Evolutionary conservation across 2,329 filamentous ascomycete species (phyloP), one percentile per base, ranked within the genome.

Genomic region (Monosporascus sp.): DNA sequence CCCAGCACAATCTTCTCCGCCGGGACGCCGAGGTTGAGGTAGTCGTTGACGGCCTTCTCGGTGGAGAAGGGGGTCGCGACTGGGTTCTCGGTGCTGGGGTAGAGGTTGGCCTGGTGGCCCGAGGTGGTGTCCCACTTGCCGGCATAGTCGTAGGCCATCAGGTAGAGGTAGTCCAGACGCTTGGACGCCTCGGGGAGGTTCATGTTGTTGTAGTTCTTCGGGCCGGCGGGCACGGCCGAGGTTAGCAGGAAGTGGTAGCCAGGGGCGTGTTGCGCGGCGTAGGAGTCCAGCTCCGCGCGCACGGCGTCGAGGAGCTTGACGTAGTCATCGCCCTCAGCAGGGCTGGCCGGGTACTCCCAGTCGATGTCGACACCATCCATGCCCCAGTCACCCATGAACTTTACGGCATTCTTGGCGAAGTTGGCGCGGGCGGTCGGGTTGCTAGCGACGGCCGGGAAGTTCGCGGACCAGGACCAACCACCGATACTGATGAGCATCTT

Each of bases 401-500:
- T 71, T 0, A 92, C 86, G 2, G 89, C 83, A 3, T 80, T 82
- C 46, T 79, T 71, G 6, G 90, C 91, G 70, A 96, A 96, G 2
- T 61, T 80, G 37, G 76, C 69, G 17, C 90, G 81, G 17, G 82
- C 84, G 2, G 76, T 71, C 0, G 79, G 77, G 0, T 85, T 87
- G 55, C 82, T 83, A 9, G 86, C 83, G 0, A 86, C 85, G 1
- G 76, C 74, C 1, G 88, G 77, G 66, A 96, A 93, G 68, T 90
- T 90, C 61, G 79, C 74, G 2, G 88, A 91, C 71, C 90, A 94
- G 0, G 88, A 91, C 88, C 88, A 95, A 31, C 91, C 91, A 48
- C 91, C 91, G 59, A 96, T 90, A 48, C 84, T 89, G 4, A 96
- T 79, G 22, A 95, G 76, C 1, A 87, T 78, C 66, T 95, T 95